phyloP scores from a whole-genome alignment of 768 basidiomycete species.

The Kwoniella mangroviensis region DNA sequence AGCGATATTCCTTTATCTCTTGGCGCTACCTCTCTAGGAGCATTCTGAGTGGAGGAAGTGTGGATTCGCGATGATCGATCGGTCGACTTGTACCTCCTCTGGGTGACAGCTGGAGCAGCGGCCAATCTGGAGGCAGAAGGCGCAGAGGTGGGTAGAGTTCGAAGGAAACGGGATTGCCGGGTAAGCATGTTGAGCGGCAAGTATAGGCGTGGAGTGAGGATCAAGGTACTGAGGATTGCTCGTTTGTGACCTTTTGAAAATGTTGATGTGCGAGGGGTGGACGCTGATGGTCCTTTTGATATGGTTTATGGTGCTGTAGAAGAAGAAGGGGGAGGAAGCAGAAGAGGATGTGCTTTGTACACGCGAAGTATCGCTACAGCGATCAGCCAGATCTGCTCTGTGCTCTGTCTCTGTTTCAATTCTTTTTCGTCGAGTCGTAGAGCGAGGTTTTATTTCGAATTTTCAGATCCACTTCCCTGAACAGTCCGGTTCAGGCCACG shows the following conservation, averaged over 20 bases:
- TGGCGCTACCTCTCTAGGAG: slow-evolving; percentile 13
- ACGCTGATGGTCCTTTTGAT: slow-evolving; percentile 22
- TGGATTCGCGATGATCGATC: slow-evolving; percentile 23
- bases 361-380: slow-evolving; percentile 4
- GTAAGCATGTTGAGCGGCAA: slow-evolving; percentile 36
- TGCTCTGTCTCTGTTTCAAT: not conserved
- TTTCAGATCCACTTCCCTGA: slow-evolving; percentile 4
- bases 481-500: not conserved
- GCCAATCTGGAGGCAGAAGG: slow-evolving; percentile 21
- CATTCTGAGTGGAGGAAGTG: slow-evolving; percentile 37
- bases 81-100: slow-evolving; percentile 24
- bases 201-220: not conserved
- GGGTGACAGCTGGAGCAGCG: not conserved
- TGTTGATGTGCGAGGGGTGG: not conserved
- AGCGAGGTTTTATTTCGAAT: not conserved
- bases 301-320: not conserved
- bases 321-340: slow-evolving; percentile 1
- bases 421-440: slow-evolving; percentile 3
- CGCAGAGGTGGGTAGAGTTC: slow-evolving; percentile 31
- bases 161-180: slow-evolving; percentile 39
- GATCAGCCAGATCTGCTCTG: too few relatives aligned
- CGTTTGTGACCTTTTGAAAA: slow-evolving; percentile 33
- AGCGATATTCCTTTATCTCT: slow-evolving; percentile 61
- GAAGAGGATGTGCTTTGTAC: not conserved
- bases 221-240: slow-evolving; percentile 9